A percentile compares a stretch with the other conserved stretches of the same genome.
phyloP scores from a whole-genome alignment of 2,329 filamentous ascomycete genomes.

The Acephala macrosclerotiorum region DNA sequence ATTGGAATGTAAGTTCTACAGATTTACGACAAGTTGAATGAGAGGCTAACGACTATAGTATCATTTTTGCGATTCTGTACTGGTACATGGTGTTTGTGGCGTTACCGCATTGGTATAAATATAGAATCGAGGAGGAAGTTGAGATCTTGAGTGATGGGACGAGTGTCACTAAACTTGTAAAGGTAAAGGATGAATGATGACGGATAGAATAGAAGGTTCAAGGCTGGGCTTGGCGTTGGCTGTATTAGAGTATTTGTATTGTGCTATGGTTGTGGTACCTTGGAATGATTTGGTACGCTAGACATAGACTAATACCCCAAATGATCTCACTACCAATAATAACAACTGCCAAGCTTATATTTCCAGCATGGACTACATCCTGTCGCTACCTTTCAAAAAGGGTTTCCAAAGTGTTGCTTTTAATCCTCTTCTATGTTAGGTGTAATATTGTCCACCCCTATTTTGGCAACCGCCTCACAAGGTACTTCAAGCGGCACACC shows the following conservation, averaged over 20 bases:
- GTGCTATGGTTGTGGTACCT: too few relatives aligned
- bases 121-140: conserved; percentile 67
- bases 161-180: conserved; percentile 64
- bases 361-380: too few relatives aligned
- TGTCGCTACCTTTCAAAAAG: too few relatives aligned
- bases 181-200: conserved; percentile 27
- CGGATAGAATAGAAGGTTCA: not conserved
- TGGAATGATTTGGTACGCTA: not conserved
- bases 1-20: conserved; percentile 56
- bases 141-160: conserved; percentile 72
- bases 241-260: not conserved
- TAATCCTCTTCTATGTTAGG: too few relatives aligned
- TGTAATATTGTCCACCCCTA: too few relatives aligned
- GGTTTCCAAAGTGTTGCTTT: too few relatives aligned
- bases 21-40: not conserved
- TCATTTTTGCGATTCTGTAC: conserved; percentile 66
- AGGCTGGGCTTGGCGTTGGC: not conserved
- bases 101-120: conserved; percentile 65
- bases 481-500: too few relatives aligned
- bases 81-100: conserved; percentile 73
- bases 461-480: too few relatives aligned
- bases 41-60: conserved; percentile 47
- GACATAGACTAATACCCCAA: not conserved
- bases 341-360: too few relatives aligned
- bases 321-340: too few relatives aligned